A percentile compares a stretch with the other conserved stretches of the same genome.
These are phyloP conservation scores for Phyllosticta capitalensis DNA, from an alignment of 2,329 filamentous ascomycete genomes.

Conservation along the genomic window DNA sequence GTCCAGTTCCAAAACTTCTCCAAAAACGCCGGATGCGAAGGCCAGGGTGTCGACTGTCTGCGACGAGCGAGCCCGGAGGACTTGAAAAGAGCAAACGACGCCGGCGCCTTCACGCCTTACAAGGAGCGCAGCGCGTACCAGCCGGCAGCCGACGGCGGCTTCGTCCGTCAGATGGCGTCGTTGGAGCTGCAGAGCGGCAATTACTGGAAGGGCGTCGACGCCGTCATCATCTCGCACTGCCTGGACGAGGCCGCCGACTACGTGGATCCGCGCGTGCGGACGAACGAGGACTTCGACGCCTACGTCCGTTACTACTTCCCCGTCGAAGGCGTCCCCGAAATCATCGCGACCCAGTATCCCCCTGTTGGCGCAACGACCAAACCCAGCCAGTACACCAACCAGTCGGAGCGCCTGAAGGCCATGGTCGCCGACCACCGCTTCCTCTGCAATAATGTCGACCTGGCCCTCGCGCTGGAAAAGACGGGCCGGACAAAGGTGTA, in stretches of 20 bases:
- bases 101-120: conserved; percentile 13
- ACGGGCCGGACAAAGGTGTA: conserved; percentile 21
- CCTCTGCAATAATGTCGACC: conserved; percentile 20
- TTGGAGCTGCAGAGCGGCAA: conserved; percentile 25
- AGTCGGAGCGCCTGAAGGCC: conserved; percentile 22
- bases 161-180: conserved; percentile 23
- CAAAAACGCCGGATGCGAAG: conserved; percentile 21
- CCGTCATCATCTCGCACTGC: conserved; percentile 27
- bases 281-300: conserved; percentile 23
- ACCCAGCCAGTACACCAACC: conserved; percentile 24
- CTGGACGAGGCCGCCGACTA: conserved; percentile 25
- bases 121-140: conserved; percentile 22
- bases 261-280: conserved; percentile 15
- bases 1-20: conserved; percentile 19
- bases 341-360: conserved; percentile 26
- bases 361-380: conserved; percentile 20
- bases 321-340: conserved; percentile 9
- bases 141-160: conserved; percentile 25
- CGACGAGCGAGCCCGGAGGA: conserved; percentile 16
- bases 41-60: conserved; percentile 25
- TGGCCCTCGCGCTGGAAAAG: conserved; percentile 28
- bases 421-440: conserved; percentile 26
- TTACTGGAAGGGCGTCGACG: conserved; percentile 23
- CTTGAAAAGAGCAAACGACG: conserved; percentile 20
- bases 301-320: conserved; percentile 18